These are phyloP conservation scores for Solanum arcanum DNA, from an alignment of 257 asterid species.

Conservation along the genomic window DNA sequence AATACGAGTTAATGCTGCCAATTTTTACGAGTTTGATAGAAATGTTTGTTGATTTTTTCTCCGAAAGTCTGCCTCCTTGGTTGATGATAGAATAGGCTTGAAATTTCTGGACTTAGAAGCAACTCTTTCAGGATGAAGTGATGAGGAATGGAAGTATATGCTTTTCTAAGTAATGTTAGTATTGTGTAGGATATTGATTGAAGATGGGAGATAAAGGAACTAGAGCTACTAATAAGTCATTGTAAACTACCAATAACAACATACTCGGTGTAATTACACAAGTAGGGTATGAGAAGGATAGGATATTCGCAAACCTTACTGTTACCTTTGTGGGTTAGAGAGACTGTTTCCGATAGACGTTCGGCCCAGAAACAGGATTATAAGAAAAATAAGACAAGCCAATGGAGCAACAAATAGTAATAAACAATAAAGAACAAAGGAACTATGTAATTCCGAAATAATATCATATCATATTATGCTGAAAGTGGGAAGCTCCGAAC, in stretches of 20 bases:
- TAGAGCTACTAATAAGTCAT: too few species aligned
- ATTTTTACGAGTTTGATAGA: background rate
- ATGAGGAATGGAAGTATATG: background rate
- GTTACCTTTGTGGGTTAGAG: background rate
- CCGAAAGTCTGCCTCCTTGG: background rate
- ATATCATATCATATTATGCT: too few species aligned
- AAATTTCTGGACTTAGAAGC: background rate
- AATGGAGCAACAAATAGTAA: background rate
- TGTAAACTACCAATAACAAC: background rate
- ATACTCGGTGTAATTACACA: too few species aligned
- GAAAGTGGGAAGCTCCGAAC: too few species aligned
- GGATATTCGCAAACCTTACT: background rate
- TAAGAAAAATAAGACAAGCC: background rate
- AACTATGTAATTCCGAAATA: background rate
- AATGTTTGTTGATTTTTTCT: background rate
- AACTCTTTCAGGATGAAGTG: background rate
- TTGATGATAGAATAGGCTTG: background rate
- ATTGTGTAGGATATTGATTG: background rate
- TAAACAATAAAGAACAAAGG: background rate
- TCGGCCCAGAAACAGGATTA: background rate
- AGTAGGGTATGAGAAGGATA: background rate
- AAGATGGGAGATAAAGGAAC: background rate
- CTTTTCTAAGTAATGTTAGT: background rate
- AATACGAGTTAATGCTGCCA: background rate
- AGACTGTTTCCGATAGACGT: background rate